Evolutionary conservation across 768 basidiomycete species (phyloP).

Genomic region (Mycena chlorophos): DNA sequence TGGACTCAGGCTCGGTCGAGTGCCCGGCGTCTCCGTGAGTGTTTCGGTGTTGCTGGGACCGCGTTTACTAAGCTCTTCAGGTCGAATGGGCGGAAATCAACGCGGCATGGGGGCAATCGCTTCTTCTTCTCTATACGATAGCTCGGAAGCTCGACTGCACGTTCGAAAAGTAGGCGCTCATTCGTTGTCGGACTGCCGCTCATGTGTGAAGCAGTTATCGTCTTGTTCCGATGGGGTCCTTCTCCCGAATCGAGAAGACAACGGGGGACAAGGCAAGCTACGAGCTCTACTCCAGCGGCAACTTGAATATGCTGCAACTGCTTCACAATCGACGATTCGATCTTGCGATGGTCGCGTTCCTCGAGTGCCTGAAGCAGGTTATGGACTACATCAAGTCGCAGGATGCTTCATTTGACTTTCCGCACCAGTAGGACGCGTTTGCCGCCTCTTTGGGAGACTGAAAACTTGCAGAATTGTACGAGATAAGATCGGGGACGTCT

Average conservation of each 20-base stretch:
- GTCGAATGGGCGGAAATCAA: conserved; percentile 99
- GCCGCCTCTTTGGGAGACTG: conserved; percentile 9
- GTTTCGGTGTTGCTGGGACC: not conserved
- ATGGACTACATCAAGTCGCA: conserved; percentile 82
- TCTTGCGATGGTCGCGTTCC: conserved; percentile 91
- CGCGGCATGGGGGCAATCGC: conserved; percentile 95
- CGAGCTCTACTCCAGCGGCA: conserved; percentile 94
- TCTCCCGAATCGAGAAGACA: conserved; percentile 86
- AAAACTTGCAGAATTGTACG: conserved; percentile 68
- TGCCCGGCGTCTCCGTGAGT: conserved; percentile 78
- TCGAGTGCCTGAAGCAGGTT: conserved; percentile 91
- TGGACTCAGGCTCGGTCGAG: conserved; percentile 85
- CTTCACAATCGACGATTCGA: conserved; percentile 96
- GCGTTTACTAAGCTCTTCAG: conserved; percentile 35
- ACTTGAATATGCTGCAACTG: conserved; percentile 82
- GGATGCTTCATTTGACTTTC: conserved; percentile 73
- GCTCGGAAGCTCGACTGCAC: conserved; percentile 88
- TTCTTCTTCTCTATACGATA: conserved; percentile 88
- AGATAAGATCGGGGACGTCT: conserved; percentile 95
- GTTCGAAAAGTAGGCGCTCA: conserved; percentile 70
- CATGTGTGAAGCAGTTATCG: conserved; percentile 61
- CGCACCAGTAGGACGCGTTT: conserved; percentile 78
- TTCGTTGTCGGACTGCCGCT: conserved; percentile 5
- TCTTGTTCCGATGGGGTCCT: conserved; percentile 91
- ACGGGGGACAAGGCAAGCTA: conserved; percentile 81